Conservation (phyloP, 345 rosid genomes). For the Firmiana major region DNA sequence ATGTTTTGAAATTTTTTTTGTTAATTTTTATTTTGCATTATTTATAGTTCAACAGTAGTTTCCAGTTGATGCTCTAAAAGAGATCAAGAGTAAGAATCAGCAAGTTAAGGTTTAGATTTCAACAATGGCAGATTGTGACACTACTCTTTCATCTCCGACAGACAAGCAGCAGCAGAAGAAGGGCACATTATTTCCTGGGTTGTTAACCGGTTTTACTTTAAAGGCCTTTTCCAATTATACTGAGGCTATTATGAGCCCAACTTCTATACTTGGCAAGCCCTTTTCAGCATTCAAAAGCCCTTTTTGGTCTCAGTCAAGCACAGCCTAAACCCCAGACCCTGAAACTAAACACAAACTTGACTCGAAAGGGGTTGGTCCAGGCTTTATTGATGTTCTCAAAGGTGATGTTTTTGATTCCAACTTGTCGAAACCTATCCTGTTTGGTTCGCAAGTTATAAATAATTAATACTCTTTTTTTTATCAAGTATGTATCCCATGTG, state of each 20-base stretch:
- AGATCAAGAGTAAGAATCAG: slow-evolving; percentile 29
- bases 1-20: background rate
- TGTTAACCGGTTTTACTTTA: slow-evolving; percentile 53
- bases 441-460: slow-evolving; percentile 86
- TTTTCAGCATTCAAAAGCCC: slow-evolving; percentile 65
- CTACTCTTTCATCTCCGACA: slow-evolving; percentile 27
- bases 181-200: slow-evolving; percentile 54
- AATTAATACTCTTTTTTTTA: no score
- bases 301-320: slow-evolving; percentile 41
- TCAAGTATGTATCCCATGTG: no score
- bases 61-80: slow-evolving; percentile 31
- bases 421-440: slow-evolving; percentile 47
- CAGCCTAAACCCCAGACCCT: slow-evolving; percentile 33
- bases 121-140: slow-evolving; percentile 46
- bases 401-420: slow-evolving; percentile 33
- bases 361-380: slow-evolving; percentile 58
- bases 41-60: slow-evolving; percentile 16
- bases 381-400: slow-evolving; percentile 55
- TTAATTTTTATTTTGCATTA: background rate
- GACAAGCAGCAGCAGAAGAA: slow-evolving; percentile 35
- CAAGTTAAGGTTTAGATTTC: slow-evolving; percentile 25
- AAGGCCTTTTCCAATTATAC: slow-evolving; percentile 48
- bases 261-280: slow-evolving; percentile 79
- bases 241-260: slow-evolving; percentile 66
- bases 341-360: slow-evolving; percentile 51